phyloP scores from a whole-genome alignment of 2,329 filamentous ascomycete genomes.

The Aspergillus sp. region DNA sequence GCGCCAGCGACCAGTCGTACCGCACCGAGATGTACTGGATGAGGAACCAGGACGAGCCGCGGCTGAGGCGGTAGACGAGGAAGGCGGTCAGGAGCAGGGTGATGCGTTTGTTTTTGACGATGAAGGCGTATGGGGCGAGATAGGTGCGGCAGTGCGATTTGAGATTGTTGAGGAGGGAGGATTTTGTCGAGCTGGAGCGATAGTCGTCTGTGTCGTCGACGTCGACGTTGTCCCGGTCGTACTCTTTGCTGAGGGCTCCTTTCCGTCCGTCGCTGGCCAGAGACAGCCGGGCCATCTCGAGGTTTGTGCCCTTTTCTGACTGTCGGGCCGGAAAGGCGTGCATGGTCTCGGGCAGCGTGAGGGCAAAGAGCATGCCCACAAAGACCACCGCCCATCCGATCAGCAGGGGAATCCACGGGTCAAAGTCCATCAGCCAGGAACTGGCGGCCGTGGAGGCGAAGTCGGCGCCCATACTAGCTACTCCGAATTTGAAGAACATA shows the following conservation, averaged over 20 bases:
- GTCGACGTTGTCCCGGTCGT: constrained; percentile 17
- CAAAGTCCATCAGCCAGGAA: constrained; percentile 40
- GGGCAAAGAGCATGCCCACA: constrained; percentile 30
- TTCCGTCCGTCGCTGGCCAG: constrained; percentile 17
- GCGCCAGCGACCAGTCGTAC: constrained; percentile 49
- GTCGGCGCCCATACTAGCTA: constrained; percentile 40
- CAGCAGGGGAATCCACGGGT: constrained; percentile 42
- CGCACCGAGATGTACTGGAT: constrained; percentile 54
- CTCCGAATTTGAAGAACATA: constrained; percentile 42
- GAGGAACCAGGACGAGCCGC: constrained; percentile 47
- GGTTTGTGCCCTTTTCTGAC: constrained; percentile 4
- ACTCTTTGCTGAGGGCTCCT: constrained; percentile 13
- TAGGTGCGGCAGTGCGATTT: constrained; percentile 24
- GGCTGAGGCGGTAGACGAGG: constrained; percentile 48
- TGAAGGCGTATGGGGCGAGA: constrained; percentile 39
- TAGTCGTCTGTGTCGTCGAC: constrained; percentile 13
- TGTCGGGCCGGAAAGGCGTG: constrained; percentile 15
- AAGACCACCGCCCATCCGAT: constrained; percentile 34
- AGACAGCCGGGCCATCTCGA: constrained; percentile 32
- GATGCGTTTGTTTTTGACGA: constrained; percentile 40
- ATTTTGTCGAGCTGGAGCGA: constrained; percentile 11
- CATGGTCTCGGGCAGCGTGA: constrained; percentile 42
- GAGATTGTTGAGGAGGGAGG: constrained; percentile 17
- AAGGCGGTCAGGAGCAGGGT: constrained; percentile 47
- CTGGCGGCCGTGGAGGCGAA: constrained; percentile 39